Evolutionary conservation across 2,329 filamentous ascomycete genomes (phyloP).

Genomic region (Fusarium setosum): DNA sequence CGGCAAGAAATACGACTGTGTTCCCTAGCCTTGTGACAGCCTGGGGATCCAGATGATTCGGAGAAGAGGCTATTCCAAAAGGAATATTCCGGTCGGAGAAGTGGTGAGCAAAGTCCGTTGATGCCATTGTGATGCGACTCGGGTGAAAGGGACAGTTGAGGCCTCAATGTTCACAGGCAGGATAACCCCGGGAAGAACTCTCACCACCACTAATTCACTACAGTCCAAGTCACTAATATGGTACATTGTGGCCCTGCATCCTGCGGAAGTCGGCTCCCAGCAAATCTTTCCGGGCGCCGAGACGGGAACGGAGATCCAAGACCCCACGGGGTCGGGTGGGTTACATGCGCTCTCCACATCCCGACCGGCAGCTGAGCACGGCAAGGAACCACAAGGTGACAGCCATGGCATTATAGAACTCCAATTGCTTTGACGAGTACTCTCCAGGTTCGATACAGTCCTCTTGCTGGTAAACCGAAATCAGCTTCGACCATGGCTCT

Average conservation of each 20-base stretch:
- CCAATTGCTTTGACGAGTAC: not conserved
- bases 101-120: constrained; percentile 43
- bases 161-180: too few species aligned
- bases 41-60: constrained; percentile 50
- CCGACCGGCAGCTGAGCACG: constrained; percentile 2
- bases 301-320: constrained; percentile 9
- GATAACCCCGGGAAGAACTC: too few species aligned
- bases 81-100: constrained; percentile 66
- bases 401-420: not conserved
- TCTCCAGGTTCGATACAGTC: not conserved
- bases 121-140: not conserved
- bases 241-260: too few species aligned
- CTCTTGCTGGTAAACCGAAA: not conserved
- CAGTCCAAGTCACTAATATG: too few species aligned
- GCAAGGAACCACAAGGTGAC: not conserved
- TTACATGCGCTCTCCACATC: constrained; percentile 17
- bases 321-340: not conserved
- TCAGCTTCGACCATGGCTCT: constrained; percentile 14
- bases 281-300: too few species aligned
- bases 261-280: too few species aligned
- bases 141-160: too few species aligned
- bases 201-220: too few species aligned
- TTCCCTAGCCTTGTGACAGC: constrained; percentile 63
- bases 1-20: constrained; percentile 62
- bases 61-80: constrained; percentile 62